phyloP scores from a whole-genome alignment of 305 asterid species.

The Solanum hybrid region DNA sequence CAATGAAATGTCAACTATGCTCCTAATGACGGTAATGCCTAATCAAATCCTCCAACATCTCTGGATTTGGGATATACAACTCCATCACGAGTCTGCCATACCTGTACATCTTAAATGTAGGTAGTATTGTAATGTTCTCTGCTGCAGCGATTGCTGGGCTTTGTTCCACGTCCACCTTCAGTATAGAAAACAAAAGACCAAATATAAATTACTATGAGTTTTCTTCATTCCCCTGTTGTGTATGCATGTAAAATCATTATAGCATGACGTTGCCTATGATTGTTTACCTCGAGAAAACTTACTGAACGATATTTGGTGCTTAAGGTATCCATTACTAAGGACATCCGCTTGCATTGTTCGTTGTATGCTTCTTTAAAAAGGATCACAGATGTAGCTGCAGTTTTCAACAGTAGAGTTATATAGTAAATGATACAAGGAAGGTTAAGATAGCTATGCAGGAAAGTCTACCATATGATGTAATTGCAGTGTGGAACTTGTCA shows the following conservation, averaged over 20 bases:
- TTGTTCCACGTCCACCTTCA: conserved; percentile 67
- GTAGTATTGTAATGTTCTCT: conserved; percentile 53
- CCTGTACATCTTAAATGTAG: conserved; percentile 75
- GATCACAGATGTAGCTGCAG: conserved; percentile 14
- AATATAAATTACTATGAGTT: too few species aligned
- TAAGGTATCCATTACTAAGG: conserved; percentile 2
- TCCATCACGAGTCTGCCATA: conserved; percentile 56
- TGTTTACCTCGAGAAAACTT: conserved; percentile 16
- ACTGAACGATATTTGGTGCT: conserved; percentile 12
- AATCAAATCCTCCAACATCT: conserved; percentile 63
- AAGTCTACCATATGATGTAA: conserved; percentile 32
- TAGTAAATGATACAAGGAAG: background rate
- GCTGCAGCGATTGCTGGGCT: conserved; percentile 42
- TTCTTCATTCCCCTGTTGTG: background rate
- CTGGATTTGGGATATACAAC: conserved; percentile 58
- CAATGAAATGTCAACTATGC: background rate
- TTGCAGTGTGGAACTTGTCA: conserved; percentile 51
- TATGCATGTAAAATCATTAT: background rate
- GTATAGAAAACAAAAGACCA: too few species aligned
- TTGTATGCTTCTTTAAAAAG: conserved; percentile 6
- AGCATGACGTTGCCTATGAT: background rate
- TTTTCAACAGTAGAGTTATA: background rate
- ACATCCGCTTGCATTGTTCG: conserved; percentile 10
- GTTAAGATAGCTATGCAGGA: background rate
- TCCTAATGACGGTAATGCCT: conserved; percentile 56